Base-by-base conservation (phyloP, 441 rosid genomes). In the Arabidopsis hybrid region DNA sequence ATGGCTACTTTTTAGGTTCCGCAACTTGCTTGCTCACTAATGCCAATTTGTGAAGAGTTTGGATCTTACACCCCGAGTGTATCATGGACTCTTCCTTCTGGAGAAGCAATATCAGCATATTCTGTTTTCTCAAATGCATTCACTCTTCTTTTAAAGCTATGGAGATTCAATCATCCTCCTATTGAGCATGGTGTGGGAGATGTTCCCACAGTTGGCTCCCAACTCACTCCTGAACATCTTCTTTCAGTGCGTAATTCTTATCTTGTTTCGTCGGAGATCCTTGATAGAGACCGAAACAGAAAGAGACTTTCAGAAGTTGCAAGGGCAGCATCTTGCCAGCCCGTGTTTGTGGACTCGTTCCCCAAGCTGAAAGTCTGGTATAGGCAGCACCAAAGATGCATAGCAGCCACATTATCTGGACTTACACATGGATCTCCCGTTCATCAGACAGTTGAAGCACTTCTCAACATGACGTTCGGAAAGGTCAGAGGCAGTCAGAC, bases 81-180 rank as follows among this genome's bases (percentile, higher is more conserved):
- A 64, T 82, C 91, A 18, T 90, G 95, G 92, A 80, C 77, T 71
- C 91, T 88, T 49, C 81, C 89, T 39, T 76, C 87, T 1, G 89
- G 90, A 60, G 88, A 86, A 72, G 76, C 84, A 78, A 79, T 88
- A 70, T 85, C 91, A 46, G 86, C 95, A 5, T 86, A 88, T 72
- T 88, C 88, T 46, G 89, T 90, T 53, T 90, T 88, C 76, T 90
- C 92, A 18, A 90, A 83, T 78, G 95, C 95, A 36, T 90, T 90
- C 79, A 83, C 89, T 74, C 89, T 90, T 75, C 95, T 90, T 60
- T 84, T 90, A 75, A 90, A 86, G 85, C 86, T 90, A 35, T 90
- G 95, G 95, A 86, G 92, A 76, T 90, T 90, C 81, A 90, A 88
- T 71, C 92, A 84, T 78, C 92, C 92, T 75, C 95, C 95, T 39